phyloP scores from a whole-genome alignment of 129 eudicot species.

The Chrysanthemum lavandulifolium region DNA sequence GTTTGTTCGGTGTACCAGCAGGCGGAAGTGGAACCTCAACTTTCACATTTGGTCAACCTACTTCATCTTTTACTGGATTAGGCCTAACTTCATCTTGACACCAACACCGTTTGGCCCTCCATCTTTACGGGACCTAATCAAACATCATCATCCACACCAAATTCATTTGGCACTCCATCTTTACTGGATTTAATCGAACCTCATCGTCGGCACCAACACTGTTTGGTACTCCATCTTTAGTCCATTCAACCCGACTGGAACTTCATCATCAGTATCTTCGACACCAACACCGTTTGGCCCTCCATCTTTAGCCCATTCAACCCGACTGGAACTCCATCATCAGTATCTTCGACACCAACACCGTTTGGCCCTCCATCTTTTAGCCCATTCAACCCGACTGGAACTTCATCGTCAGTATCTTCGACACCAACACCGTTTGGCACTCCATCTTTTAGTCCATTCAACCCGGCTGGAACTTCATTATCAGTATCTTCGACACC shows the following conservation, averaged over 20 bases:
- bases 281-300: neutral
- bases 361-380: too few species aligned
- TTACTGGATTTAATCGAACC: too few species aligned
- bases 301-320: neutral
- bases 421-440: neutral
- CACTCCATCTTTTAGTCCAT: conserved; percentile 1
- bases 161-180: neutral
- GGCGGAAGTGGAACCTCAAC: neutral
- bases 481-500: too few species aligned
- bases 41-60: neutral
- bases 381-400: neutral
- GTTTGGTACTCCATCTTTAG: neutral
- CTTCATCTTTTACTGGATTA: too few species aligned
- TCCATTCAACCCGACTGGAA: neutral
- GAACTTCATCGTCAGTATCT: too few species aligned
- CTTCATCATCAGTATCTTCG: too few species aligned
- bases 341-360: too few species aligned
- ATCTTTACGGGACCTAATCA: neutral
- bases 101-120: neutral
- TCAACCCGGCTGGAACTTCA: neutral
- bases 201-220: neutral
- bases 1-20: neutral
- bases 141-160: neutral
- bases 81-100: too few species aligned
- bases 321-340: too few species aligned